Percentiles rank a stretch among this genome's conserved stretches.
phyloP scores from a whole-genome alignment of 2,329 filamentous ascomycete species.

The Didymella arachidicola region DNA sequence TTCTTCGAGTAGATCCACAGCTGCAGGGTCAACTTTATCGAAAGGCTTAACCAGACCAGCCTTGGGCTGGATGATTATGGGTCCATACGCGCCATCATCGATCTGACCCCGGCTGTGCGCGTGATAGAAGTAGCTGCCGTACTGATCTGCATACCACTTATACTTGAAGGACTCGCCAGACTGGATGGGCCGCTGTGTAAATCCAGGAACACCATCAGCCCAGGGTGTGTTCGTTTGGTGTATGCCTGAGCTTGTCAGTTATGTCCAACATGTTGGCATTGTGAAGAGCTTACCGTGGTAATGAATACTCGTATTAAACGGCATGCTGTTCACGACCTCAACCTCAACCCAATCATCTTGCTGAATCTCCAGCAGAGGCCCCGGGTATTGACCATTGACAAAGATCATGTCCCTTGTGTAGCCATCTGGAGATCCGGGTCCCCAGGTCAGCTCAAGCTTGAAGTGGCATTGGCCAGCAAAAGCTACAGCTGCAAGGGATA shows the following conservation, averaged over 20 bases:
- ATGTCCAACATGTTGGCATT: neutral
- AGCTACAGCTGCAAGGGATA: slow-evolving; percentile 17
- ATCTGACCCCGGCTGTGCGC: slow-evolving; percentile 64
- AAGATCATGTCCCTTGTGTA: slow-evolving; percentile 37
- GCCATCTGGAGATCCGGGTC: slow-evolving; percentile 34
- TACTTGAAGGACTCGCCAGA: slow-evolving; percentile 61
- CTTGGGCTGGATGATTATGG: slow-evolving; percentile 59
- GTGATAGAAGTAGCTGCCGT: slow-evolving; percentile 70
- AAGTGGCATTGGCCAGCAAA: slow-evolving; percentile 22
- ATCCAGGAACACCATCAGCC: slow-evolving; percentile 67
- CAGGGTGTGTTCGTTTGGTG: slow-evolving; percentile 63
- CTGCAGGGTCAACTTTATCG: slow-evolving; percentile 54
- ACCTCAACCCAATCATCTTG: slow-evolving; percentile 39
- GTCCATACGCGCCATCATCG: slow-evolving; percentile 67
- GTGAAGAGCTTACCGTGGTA: slow-evolving; percentile 53
- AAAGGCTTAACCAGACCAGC: slow-evolving; percentile 57
- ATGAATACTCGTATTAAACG: slow-evolving; percentile 60
- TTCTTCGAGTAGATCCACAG: slow-evolving; percentile 56
- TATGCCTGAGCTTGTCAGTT: slow-evolving; percentile 46
- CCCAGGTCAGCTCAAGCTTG: slow-evolving; percentile 35
- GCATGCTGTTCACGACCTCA: slow-evolving; percentile 57
- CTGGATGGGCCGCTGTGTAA: slow-evolving; percentile 62
- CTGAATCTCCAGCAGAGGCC: slow-evolving; percentile 29
- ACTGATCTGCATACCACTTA: slow-evolving; percentile 63
- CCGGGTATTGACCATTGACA: slow-evolving; percentile 40